Evolutionary conservation across 805 yeast species (phyloP), one percentile per base, ranked within the genome.

Genomic region (Pichia ethanolica): DNA sequence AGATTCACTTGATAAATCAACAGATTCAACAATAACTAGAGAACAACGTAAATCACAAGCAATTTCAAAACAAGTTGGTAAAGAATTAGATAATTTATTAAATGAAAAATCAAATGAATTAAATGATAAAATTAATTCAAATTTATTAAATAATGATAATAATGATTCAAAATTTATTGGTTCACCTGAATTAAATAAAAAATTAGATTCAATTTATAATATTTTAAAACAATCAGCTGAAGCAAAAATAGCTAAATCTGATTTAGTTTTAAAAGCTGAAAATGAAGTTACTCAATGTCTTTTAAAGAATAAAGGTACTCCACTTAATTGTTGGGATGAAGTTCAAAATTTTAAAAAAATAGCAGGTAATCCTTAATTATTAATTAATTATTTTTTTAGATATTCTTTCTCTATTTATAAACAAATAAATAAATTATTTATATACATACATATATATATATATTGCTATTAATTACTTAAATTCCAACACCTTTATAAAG

Each of bases 1-100:
- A 27, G 97, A 95, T 48, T 74, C 77, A 69, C 89, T 91, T 64
- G 95, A 90, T 56, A 97, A 98, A 64, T 89, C 96, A 58, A 93
- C 88, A 66, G 52, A 50, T 6, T 43, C 55, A 10, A 35, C 56
- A 13, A 30, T 43, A 20, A 32, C 89, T 7, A 79, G 90, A 61
- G 75, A 81, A 40, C 89, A 85, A 62, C 74, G 78, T 59, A 78
- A 83, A 25, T 85, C 82, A 48, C 78, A 77, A 59, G 81, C 77
- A 55, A 73, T 86, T 49, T 83, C 85, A 62, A 79, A 81, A 48
- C 73, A 83, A 61, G 85, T 86, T 36, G 68, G 77, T 43, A 73
- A 74, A 49, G 82, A 78, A 57, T 71, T 86, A 48, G 69, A 73
- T 30, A n/a, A 26, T n/a, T 39, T 39, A 30, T 39, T 39, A 30